phyloP scores from a whole-genome alignment of 495 filamentous ascomycete species.

The Lichenothelia convexa region DNA sequence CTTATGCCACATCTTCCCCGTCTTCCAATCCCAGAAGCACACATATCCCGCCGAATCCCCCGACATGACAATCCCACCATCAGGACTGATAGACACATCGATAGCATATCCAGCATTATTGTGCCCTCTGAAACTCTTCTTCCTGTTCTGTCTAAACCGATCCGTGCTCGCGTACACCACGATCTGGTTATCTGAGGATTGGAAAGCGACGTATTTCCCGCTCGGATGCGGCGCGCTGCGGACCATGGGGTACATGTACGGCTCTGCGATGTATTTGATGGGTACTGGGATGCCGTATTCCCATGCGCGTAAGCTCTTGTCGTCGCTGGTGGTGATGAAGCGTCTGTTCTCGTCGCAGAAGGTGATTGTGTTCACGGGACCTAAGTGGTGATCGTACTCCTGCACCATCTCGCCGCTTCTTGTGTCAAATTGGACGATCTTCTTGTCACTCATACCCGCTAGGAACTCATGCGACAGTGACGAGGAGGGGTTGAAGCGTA shows the following conservation, averaged over 20 bases:
- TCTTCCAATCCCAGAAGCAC: slow-evolving; percentile 99
- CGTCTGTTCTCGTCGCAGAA: slow-evolving; percentile 88
- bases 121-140: slow-evolving; percentile 90
- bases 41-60: slow-evolving; percentile 77
- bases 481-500: slow-evolving; percentile 71
- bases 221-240: slow-evolving; percentile 66
- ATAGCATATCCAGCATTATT: slow-evolving; percentile 90
- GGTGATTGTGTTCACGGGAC: slow-evolving; percentile 92
- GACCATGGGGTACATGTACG: slow-evolving; percentile 88
- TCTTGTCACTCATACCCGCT: slow-evolving; percentile 92
- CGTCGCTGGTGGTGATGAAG: slow-evolving; percentile 95
- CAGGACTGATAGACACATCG: slow-evolving; percentile 72
- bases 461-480: slow-evolving; percentile 79
- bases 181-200: slow-evolving; percentile 87
- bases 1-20: slow-evolving; percentile 95
- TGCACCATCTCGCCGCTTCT: slow-evolving; percentile 71
- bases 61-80: slow-evolving; percentile 69
- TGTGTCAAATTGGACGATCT: slow-evolving; percentile 95
- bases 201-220: slow-evolving; percentile 84
- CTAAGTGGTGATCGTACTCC: slow-evolving; percentile 96
- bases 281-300: slow-evolving; percentile 92
- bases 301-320: slow-evolving; percentile 90
- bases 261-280: slow-evolving; percentile 82
- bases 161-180: slow-evolving; percentile 85
- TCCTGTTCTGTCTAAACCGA: slow-evolving; percentile 91